phyloP scores from a whole-genome alignment of 1,284 basidiomycete species.

The Naganishia liquefaciens region DNA sequence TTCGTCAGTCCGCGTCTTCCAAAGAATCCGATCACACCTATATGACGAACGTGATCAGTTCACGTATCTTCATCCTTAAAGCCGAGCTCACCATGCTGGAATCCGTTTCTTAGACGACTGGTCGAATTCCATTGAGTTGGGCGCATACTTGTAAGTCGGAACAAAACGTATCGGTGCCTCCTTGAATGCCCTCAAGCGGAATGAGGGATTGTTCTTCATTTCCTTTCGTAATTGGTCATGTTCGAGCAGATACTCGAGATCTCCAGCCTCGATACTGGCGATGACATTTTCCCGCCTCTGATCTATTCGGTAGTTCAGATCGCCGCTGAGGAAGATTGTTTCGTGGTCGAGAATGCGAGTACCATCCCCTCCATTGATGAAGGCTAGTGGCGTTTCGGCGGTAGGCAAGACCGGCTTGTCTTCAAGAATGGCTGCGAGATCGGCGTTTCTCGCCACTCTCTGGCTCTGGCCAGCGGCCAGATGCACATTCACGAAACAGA shows the following conservation, averaged over 20 bases:
- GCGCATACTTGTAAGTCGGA: constrained; percentile 97
- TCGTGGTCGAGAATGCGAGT: constrained; percentile 95
- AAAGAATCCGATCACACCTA: constrained; percentile 84
- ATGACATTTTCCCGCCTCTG: constrained; percentile 79
- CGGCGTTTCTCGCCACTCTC: constrained; percentile 77
- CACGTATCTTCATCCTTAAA: background rate
- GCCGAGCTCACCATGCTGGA: constrained; percentile 70
- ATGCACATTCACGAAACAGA: constrained; percentile 96
- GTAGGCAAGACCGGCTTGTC: constrained; percentile 69
- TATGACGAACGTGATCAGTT: background rate
- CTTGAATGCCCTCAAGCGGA: constrained; percentile 76
- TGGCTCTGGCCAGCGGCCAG: constrained; percentile 89
- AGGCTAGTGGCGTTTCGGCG: constrained; percentile 62
- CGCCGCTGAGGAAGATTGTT: constrained; percentile 76
- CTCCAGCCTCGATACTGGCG: constrained; percentile 65
- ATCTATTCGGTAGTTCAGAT: constrained; percentile 81
- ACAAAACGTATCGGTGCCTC: constrained; percentile 80
- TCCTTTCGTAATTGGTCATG: constrained; percentile 91
- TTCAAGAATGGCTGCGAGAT: constrained; percentile 81
- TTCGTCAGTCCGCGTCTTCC: constrained; percentile 64
- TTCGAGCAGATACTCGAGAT: constrained; percentile 65
- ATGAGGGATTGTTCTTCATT: constrained; percentile 78
- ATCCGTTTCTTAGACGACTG: constrained; percentile 81
- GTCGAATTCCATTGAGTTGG: constrained; percentile 75
- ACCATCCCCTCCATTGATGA: constrained; percentile 87